Evolutionary conservation across 1,139 yeast genomes (phyloP).

Genomic region (Yamadazyma diddensiae): DNA sequence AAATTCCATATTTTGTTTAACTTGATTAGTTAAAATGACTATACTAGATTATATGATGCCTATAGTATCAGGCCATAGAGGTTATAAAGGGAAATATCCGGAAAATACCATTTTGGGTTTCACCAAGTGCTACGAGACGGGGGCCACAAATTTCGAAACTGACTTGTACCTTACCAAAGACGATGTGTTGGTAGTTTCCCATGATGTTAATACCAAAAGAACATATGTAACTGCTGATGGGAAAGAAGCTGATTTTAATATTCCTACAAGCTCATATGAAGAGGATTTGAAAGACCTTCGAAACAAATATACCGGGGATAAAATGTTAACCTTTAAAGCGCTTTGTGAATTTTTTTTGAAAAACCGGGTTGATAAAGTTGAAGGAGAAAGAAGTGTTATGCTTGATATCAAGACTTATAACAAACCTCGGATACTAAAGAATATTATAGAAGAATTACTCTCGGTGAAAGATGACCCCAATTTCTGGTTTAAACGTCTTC

Average conservation of each 20-base stretch:
- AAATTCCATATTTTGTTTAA: too few species aligned
- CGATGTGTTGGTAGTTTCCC: slow-evolving; percentile 71
- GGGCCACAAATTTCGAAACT: slow-evolving; percentile 75
- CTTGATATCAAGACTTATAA: slow-evolving; percentile 79
- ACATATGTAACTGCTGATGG: slow-evolving; percentile 54
- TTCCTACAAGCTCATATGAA: slow-evolving; percentile 39
- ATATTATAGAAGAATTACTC: slow-evolving; percentile 49
- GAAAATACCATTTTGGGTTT: slow-evolving; percentile 81
- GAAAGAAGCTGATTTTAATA: slow-evolving; percentile 35
- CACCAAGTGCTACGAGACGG: slow-evolving; percentile 63
- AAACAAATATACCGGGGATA: slow-evolving; percentile 55
- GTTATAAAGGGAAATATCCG: slow-evolving; percentile 61
- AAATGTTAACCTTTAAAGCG: slow-evolving; percentile 59
- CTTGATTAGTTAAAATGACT: too few species aligned
- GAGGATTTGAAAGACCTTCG: slow-evolving; percentile 46
- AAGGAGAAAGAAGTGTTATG: slow-evolving; percentile 45
- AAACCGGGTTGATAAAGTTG: slow-evolving; percentile 20
- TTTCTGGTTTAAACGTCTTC: slow-evolving; percentile 68
- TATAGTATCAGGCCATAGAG: slow-evolving; percentile 44
- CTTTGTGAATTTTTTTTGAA: slow-evolving; percentile 56
- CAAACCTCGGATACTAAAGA: slow-evolving; percentile 53
- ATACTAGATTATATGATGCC: slow-evolving; percentile 19
- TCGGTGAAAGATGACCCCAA: slow-evolving; percentile 45
- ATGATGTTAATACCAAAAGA: slow-evolving; percentile 60
- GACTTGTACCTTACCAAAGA: slow-evolving; percentile 81